Conservation (phyloP, 1,284 basidiomycete species). For the Apiotrichum sp. region DNA sequence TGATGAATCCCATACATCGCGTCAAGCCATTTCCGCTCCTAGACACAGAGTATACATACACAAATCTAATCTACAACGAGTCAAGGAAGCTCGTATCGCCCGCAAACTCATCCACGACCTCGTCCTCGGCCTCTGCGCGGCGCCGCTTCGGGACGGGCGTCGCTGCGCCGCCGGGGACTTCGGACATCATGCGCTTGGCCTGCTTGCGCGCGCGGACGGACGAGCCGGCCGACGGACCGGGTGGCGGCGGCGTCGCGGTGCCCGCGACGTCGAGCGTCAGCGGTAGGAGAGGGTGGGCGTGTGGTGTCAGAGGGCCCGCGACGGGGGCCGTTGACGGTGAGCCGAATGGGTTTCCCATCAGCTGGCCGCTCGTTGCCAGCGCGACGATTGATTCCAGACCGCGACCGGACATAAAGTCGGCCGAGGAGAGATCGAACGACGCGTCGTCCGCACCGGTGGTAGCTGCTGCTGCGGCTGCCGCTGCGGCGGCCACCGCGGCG, state of each 20-base stretch:
- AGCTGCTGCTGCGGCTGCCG: constrained; percentile 5
- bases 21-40: too few species aligned
- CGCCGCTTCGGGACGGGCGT: constrained; percentile 33
- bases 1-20: too few species aligned
- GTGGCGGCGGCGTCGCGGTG: background rate
- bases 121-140: constrained; percentile 1
- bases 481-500: constrained; percentile 5
- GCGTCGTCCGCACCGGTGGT: constrained; percentile 6
- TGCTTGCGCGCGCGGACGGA: constrained; percentile 34
- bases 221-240: constrained; percentile 19
- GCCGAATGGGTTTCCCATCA: constrained; percentile 14
- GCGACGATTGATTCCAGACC: constrained; percentile 20
- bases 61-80: background rate
- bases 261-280: constrained; percentile 5
- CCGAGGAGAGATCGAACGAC: constrained; percentile 16
- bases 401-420: constrained; percentile 20
- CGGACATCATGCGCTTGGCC: constrained; percentile 28
- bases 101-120: constrained; percentile 8
- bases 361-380: constrained; percentile 6
- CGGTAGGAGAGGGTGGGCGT: constrained; percentile 7
- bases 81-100: constrained; percentile 19
- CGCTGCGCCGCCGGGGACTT: constrained; percentile 37
- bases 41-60: too few species aligned
- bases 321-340: background rate
- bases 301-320: background rate